Percentiles rank a stretch among this genome's conserved stretches.
phyloP scores from a whole-genome alignment of 1,284 basidiomycete genomes.

The Cryptococcus depauperatus region DNA sequence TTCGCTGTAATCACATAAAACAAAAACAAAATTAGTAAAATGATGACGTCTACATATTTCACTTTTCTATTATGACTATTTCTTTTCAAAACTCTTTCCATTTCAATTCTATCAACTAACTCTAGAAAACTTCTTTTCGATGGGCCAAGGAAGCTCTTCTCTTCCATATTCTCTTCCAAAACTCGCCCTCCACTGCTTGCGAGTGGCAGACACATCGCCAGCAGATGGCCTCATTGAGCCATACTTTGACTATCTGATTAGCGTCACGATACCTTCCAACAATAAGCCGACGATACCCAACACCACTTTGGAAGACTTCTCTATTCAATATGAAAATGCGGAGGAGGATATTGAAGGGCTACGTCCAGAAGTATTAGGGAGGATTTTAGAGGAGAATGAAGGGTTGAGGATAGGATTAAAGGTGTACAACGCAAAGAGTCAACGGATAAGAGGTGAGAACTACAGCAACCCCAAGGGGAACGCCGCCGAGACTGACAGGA shows the following conservation, averaged over 20 bases:
- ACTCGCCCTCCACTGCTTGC: conserved; percentile 71
- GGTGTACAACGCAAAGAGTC: conserved; percentile 86
- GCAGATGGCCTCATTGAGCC: conserved; percentile 84
- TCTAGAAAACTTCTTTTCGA: too few species aligned
- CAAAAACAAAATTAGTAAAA: too few species aligned
- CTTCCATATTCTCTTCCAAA: conserved; percentile 36
- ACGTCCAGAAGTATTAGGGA: conserved; percentile 59
- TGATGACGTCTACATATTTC: too few species aligned
- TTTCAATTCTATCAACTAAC: too few species aligned
- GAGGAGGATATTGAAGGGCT: conserved; percentile 33
- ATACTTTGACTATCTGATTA: conserved; percentile 94
- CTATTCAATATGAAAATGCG: conserved; percentile 80
- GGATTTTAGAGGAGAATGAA: conserved; percentile 78
- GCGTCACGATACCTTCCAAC: conserved; percentile 56
- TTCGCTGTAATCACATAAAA: too few species aligned
- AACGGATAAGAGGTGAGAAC: conserved; percentile 67
- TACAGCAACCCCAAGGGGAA: not conserved
- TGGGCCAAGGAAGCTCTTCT: conserved; percentile 41
- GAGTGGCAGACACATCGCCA: conserved; percentile 78
- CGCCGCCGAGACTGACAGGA: not conserved
- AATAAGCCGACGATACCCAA: not conserved
- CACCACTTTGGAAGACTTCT: not conserved
- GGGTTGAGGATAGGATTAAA: conserved; percentile 66
- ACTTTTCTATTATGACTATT: too few species aligned
- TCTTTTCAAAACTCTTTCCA: too few species aligned